phyloP scores from a whole-genome alignment of 345 rosid species.

The Euphorbia lathyris region DNA sequence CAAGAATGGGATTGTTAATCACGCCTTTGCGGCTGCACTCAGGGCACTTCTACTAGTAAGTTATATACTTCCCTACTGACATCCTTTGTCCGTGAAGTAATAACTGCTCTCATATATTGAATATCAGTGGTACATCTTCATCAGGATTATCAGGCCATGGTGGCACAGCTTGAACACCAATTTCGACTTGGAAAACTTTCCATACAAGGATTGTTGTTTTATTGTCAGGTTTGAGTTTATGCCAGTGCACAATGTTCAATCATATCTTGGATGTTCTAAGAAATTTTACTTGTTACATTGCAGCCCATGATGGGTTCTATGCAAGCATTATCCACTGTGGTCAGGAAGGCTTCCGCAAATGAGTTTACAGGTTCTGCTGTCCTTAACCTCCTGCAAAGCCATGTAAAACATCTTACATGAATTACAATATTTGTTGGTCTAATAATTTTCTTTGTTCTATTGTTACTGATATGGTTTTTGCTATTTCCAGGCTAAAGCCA shows the following conservation, averaged over 20 bases:
- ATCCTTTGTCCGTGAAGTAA: not conserved
- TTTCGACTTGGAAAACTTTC: constrained; percentile 96
- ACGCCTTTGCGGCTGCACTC: constrained; percentile 94
- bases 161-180: constrained; percentile 95
- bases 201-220: constrained; percentile 97
- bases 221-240: constrained; percentile 71
- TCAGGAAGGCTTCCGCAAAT: constrained; percentile 72
- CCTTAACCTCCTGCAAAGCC: constrained; percentile 93
- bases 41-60: constrained; percentile 88
- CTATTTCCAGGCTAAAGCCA: constrained; percentile 72
- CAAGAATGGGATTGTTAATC: constrained; percentile 93
- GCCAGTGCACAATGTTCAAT: constrained; percentile 2
- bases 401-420: constrained; percentile 39
- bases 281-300: constrained; percentile 24
- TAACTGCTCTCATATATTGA: not conserved
- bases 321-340: constrained; percentile 78
- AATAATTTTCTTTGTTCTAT: not conserved
- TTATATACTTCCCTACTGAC: constrained; percentile 9
- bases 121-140: constrained; percentile 5
- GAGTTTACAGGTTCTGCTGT: constrained; percentile 80
- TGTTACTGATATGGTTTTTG: constrained; percentile 28
- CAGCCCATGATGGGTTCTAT: constrained; percentile 94
- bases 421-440: not conserved
- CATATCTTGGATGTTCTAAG: constrained; percentile 11
- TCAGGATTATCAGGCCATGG: constrained; percentile 94